Percentiles rank a stretch among this genome's conserved stretches.
Conservation (phyloP, 129 eudicot genomes). For the Tagetes patula region DNA sequence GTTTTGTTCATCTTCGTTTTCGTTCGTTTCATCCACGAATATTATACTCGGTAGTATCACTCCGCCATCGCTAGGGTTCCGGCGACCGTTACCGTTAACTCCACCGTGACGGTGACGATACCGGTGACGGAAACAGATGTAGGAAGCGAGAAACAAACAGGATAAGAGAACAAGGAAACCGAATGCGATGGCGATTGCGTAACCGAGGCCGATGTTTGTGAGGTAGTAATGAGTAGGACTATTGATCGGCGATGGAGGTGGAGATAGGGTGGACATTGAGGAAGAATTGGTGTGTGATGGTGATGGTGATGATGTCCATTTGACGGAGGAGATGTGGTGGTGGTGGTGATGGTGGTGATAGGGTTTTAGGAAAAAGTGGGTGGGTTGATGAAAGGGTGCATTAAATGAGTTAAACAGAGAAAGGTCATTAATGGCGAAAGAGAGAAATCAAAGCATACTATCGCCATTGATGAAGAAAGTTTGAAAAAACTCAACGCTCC, state of each 20-base stretch:
- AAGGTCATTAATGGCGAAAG: slow-evolving; percentile 39
- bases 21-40: slow-evolving; percentile 76
- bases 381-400: slow-evolving; percentile 54
- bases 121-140: slow-evolving; percentile 64
- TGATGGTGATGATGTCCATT: slow-evolving; percentile 50
- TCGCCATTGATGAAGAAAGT: slow-evolving; percentile 41
- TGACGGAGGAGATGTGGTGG: slow-evolving; percentile 29
- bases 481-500: slow-evolving; percentile 31
- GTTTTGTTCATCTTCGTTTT: slow-evolving; percentile 31
- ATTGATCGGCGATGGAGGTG: slow-evolving; percentile 34
- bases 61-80: slow-evolving; percentile 36
- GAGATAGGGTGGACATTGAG: slow-evolving; percentile 53
- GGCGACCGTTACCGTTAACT: neutral
- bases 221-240: slow-evolving; percentile 42
- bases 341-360: slow-evolving; percentile 23
- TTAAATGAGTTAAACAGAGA: slow-evolving; percentile 45
- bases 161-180: slow-evolving; percentile 76
- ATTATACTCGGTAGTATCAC: slow-evolving; percentile 72
- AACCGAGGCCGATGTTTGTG: slow-evolving; percentile 60
- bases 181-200: slow-evolving; percentile 76
- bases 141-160: slow-evolving; percentile 61
- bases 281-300: slow-evolving; percentile 26
- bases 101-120: slow-evolving; percentile 20
- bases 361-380: slow-evolving; percentile 42
- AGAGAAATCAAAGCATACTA: slow-evolving; percentile 32